Evolutionary conservation across 2,329 filamentous ascomycete genomes (phyloP).

Genomic region (Malbranchea zuffiana): DNA sequence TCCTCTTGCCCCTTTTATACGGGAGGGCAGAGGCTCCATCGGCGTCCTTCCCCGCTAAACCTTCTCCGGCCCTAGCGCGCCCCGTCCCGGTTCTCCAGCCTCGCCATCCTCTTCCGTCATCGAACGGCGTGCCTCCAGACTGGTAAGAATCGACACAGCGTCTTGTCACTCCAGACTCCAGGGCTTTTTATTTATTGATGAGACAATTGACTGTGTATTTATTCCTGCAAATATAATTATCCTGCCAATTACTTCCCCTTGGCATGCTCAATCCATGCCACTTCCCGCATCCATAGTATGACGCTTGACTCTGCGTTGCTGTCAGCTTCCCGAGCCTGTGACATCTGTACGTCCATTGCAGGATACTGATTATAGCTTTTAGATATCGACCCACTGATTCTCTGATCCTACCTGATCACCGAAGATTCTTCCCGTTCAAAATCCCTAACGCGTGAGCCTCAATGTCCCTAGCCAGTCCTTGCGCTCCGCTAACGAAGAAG

Average conservation of each 20-base stretch:
- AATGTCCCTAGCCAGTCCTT: not conserved
- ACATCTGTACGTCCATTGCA: constrained; percentile 6
- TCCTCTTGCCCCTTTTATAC: too few relatives aligned
- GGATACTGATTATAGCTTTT: constrained; percentile 15
- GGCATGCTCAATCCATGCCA: constrained; percentile 3
- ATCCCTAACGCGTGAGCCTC: constrained; percentile 53
- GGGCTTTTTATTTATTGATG: too few relatives aligned
- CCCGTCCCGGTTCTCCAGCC: too few relatives aligned
- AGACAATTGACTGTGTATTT: too few relatives aligned
- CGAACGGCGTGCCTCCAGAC: not conserved
- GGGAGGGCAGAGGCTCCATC: too few relatives aligned
- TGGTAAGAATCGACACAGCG: not conserved
- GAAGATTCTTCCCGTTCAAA: constrained; percentile 56
- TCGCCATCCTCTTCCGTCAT: constrained; percentile 6
- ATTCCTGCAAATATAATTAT: too few relatives aligned
- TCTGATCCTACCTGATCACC: constrained; percentile 49
- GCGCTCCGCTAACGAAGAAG: constrained; percentile 9
- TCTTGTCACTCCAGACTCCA: too few relatives aligned
- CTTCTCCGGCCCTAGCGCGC: too few relatives aligned
- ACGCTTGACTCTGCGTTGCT: constrained; percentile 32
- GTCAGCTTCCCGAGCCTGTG: constrained; percentile 19
- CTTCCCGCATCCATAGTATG: constrained; percentile 25
- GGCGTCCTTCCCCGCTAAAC: too few relatives aligned
- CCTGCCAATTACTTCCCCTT: constrained; percentile 1
- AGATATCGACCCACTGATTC: constrained; percentile 57